These are phyloP conservation scores for Mycosphaerella arachidis DNA, from an alignment of 2,329 filamentous ascomycete genomes.

Conservation along the genomic window DNA sequence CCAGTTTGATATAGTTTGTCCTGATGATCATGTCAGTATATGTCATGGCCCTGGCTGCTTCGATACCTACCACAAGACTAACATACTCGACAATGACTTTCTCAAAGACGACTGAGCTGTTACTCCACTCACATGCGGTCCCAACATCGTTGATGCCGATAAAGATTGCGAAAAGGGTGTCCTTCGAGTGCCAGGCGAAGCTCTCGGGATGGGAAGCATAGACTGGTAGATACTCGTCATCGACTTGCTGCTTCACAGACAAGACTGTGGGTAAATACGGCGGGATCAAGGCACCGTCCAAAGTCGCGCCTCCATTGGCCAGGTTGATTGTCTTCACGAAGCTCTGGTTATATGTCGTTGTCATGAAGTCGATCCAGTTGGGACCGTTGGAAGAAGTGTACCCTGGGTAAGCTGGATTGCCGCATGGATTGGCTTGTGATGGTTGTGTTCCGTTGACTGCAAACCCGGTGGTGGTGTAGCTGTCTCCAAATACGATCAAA, in stretches of 20 bases:
- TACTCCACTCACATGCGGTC: constrained; percentile 44
- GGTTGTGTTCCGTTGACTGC: constrained; percentile 50
- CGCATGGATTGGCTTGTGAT: constrained; percentile 52
- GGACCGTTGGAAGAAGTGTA: constrained; percentile 38
- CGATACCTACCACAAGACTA: constrained; percentile 25
- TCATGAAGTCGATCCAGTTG: constrained; percentile 53
- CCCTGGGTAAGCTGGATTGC: constrained; percentile 54
- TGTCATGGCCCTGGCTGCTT: not conserved
- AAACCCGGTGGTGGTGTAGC: constrained; percentile 58
- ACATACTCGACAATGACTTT: constrained; percentile 37
- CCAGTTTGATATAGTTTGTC: constrained; percentile 43
- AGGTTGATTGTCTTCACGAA: constrained; percentile 50
- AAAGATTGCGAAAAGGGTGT: constrained; percentile 36
- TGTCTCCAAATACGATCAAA: constrained; percentile 46
- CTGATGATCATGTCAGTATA: not conserved
- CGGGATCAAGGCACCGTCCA: constrained; percentile 45
- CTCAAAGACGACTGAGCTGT: constrained; percentile 31
- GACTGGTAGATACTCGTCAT: constrained; percentile 39
- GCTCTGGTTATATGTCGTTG: constrained; percentile 43
- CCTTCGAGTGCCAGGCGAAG: constrained; percentile 40
- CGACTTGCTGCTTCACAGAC: constrained; percentile 51
- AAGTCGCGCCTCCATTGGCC: constrained; percentile 45
- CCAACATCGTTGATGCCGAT: constrained; percentile 56
- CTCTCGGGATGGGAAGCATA: constrained; percentile 26
- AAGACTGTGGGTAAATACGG: constrained; percentile 49